Evolutionary conservation across 176 grass and related monocot species (phyloP), one percentile per base, ranked within the genome.

Genomic region (Tillandsia fasciculata): DNA sequence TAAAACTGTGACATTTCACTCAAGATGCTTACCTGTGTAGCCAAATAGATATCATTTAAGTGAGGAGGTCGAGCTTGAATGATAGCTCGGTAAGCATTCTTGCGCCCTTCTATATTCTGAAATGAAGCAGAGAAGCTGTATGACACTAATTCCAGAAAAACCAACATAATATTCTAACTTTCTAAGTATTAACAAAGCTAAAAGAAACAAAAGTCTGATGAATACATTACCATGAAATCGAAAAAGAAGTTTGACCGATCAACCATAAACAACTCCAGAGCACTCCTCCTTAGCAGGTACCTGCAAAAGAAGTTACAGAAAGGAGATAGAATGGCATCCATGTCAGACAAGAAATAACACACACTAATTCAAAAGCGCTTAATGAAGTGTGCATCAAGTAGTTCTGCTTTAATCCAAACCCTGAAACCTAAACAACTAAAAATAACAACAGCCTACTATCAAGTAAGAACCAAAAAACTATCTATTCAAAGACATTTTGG

Each of bases 231-330:
- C 89, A 84, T 84, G 50, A 92, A 97, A 74, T 97, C 94, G 81
- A 97, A 92, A 81, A 97, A 97, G 78, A 87, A 97, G 76, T 92
- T 97, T 14, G 94, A 97, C 26, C 94, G 85, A 72, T 97, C 94
- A 64, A 97, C 80, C 94, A 97, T 97, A 77, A 97, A 97, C 72
- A 97, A 71, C 82, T 97, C 94, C 87, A 97, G 85, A 78, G 94
- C 89, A 70, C 94, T 97, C 76, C 94, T 91, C 49, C 94, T 83
- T 57, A 97, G 77, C 75, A 97, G 84, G 76, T 97, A 97, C 74
- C 94, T 97, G 84, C 67, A 77, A 78, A 24, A 51, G 14, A 72
- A 27, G 61, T 52, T 50, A 74, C 23, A 63, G 70, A 67, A 78
- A 59, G 48, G 64, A 63, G 28, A 15, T 68, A 49, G 78, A 76